A percentile compares a stretch with the other conserved stretches of the same genome.
Conservation (phyloP, 208 protist genomes). For the Acanthamoeba royreba region DNA sequence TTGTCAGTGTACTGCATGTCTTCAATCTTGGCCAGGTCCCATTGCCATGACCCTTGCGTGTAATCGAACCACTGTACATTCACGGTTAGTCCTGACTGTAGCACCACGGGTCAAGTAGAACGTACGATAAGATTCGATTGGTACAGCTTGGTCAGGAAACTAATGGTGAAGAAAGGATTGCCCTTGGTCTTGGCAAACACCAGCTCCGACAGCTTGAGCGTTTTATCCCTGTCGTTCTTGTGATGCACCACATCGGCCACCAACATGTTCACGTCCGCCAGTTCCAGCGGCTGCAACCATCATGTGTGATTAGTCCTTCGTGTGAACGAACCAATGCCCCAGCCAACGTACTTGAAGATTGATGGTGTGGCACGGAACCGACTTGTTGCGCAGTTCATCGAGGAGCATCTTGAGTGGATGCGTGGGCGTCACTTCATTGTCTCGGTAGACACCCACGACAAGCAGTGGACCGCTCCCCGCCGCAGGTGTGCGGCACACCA, state of each 20-base stretch:
- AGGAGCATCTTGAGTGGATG: slow-evolving; percentile 34
- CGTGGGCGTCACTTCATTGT: neutral
- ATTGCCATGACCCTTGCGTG: neutral
- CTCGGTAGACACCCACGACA: slow-evolving; percentile 5
- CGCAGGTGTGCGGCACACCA: neutral
- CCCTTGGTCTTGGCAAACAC: neutral
- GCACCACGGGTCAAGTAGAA: neutral
- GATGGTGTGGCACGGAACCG: neutral
- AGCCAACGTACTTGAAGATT: neutral
- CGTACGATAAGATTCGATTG: slow-evolving; percentile 16
- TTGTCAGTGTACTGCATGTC: slow-evolving; percentile 34
- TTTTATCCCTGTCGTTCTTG: neutral
- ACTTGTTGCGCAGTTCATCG: neutral
- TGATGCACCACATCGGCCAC: neutral
- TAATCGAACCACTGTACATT: slow-evolving; percentile 30
- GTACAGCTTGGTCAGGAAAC: slow-evolving; percentile 41
- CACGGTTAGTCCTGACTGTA: neutral
- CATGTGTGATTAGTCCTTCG: neutral
- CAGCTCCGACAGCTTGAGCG: neutral
- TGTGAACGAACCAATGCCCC: neutral
- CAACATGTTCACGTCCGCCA: neutral
- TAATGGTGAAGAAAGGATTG: slow-evolving; percentile 47
- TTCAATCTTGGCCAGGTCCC: slow-evolving; percentile 29
- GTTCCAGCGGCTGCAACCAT: neutral
- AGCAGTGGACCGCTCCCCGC: neutral